Evolutionary conservation across 768 basidiomycete genomes (phyloP).

Genomic region (Russula virescens): DNA sequence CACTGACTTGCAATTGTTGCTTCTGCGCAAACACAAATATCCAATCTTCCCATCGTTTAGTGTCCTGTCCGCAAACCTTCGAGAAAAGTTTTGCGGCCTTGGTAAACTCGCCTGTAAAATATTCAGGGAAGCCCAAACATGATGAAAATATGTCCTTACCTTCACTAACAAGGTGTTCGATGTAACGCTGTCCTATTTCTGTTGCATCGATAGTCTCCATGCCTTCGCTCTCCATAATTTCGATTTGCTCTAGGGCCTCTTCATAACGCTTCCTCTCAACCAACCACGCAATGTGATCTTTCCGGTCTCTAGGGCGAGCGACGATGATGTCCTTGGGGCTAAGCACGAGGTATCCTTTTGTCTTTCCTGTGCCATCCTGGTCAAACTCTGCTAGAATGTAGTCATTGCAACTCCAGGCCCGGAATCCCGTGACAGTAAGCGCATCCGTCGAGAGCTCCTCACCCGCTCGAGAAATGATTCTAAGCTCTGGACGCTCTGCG

Average conservation of each 20-base stretch:
- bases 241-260: constrained; percentile 79
- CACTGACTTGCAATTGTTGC: constrained; percentile 65
- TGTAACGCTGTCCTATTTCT: constrained; percentile 80
- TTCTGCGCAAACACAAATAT: constrained; percentile 86
- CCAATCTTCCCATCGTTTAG: constrained; percentile 91
- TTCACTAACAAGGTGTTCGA: constrained; percentile 77
- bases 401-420: constrained; percentile 88
- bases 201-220: constrained; percentile 45
- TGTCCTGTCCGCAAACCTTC: constrained; percentile 77
- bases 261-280: constrained; percentile 82
- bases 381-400: constrained; percentile 62
- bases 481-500: constrained; percentile 89
- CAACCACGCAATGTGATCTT: constrained; percentile 90
- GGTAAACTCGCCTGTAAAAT: constrained; percentile 48
- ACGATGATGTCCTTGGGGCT: constrained; percentile 84
- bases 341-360: constrained; percentile 71
- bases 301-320: constrained; percentile 80
- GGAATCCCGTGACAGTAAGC: constrained; percentile 69
- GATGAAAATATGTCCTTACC: constrained; percentile 40
- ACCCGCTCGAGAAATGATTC: constrained; percentile 82
- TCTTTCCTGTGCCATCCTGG: constrained; percentile 24
- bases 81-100: constrained; percentile 81
- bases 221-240: constrained; percentile 38
- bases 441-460: constrained; percentile 87
- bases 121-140: not conserved